phyloP scores from a whole-genome alignment of 202 grass and related monocot species.

The Eragrostis tef region DNA sequence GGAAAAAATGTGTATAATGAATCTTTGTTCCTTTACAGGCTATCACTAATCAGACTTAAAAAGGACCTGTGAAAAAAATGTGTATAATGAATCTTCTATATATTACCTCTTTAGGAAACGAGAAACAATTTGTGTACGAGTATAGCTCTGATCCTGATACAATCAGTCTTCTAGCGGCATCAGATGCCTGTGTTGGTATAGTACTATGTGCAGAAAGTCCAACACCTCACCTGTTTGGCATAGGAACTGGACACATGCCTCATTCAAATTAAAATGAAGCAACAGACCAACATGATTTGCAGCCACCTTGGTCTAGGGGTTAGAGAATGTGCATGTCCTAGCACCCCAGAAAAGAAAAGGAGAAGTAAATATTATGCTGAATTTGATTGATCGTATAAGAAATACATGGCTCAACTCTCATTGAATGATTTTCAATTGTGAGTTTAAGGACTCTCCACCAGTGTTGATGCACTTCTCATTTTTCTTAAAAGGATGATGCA shows the following conservation, averaged over 20 bases:
- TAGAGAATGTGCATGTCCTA: slow-evolving; percentile 46
- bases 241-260: background rate
- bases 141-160: background rate
- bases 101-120: background rate
- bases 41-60: background rate
- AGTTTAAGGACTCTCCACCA: background rate
- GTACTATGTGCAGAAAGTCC: slow-evolving; percentile 31
- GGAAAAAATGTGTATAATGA: no score
- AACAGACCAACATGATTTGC: slow-evolving; percentile 44
- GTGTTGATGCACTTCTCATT: background rate
- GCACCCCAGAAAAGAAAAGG: slow-evolving; percentile 29
- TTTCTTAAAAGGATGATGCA: background rate
- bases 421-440: background rate
- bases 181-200: slow-evolving; percentile 1
- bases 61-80: background rate
- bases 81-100: slow-evolving; percentile 4
- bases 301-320: slow-evolving; percentile 45
- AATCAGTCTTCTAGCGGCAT: background rate
- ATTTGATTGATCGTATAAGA: slow-evolving; percentile 16
- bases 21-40: slow-evolving; percentile 12
- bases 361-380: slow-evolving; percentile 39
- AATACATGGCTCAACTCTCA: slow-evolving; percentile 4
- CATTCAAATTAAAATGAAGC: slow-evolving; percentile 43
- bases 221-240: background rate
- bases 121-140: background rate